Conservation (phyloP, 257 asterid species). For the Petunia axillaris region DNA sequence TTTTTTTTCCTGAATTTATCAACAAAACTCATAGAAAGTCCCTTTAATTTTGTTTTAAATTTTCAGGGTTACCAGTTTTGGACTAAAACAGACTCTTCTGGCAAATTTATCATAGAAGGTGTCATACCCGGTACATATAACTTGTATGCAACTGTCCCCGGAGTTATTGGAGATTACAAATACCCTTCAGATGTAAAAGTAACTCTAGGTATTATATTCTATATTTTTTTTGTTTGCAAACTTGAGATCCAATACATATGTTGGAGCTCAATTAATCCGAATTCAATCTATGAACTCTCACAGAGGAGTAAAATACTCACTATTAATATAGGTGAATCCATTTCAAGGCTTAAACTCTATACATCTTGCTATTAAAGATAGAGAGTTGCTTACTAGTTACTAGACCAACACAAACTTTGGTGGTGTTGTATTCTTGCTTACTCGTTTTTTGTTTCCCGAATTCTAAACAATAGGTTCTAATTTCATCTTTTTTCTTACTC, state of each 20-base stretch:
- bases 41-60: not conserved
- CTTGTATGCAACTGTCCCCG: conserved; percentile 60
- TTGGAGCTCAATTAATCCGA: too few species aligned
- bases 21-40: too few species aligned
- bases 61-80: conserved; percentile 70
- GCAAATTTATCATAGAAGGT: conserved; percentile 49
- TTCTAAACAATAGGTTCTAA: too few species aligned
- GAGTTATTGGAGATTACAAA: conserved; percentile 61
- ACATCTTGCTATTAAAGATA: too few species aligned
- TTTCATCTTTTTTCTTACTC: not conserved
- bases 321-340: too few species aligned
- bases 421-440: conserved; percentile 27
- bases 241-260: too few species aligned
- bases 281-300: too few species aligned
- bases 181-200: conserved; percentile 38
- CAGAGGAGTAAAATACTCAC: too few species aligned
- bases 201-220: conserved; percentile 32
- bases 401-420: too few species aligned
- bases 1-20: not conserved
- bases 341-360: too few species aligned
- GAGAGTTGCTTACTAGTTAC: too few species aligned
- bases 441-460: not conserved
- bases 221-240: too few species aligned
- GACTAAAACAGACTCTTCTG: conserved; percentile 47
- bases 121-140: conserved; percentile 56